Evolutionary conservation across 257 asterid species (phyloP).

Genomic region (Lavandula angustifolia): DNA sequence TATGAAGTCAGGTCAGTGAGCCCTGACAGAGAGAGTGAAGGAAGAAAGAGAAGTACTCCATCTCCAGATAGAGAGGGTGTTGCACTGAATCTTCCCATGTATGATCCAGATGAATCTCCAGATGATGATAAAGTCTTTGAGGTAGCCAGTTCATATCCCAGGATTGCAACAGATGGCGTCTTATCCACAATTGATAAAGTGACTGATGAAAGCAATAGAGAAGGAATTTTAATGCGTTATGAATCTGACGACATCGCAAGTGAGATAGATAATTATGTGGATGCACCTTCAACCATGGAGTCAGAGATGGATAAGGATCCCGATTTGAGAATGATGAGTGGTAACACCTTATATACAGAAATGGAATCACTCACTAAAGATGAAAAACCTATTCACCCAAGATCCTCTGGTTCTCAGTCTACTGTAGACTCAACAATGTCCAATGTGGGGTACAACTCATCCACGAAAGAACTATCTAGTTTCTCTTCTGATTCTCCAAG

Average conservation of each 20-base stretch:
- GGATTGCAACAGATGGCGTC: slow-evolving; percentile 38
- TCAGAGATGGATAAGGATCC: slow-evolving; percentile 72
- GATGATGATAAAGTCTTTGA: slow-evolving; percentile 33
- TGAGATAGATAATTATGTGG: slow-evolving; percentile 75
- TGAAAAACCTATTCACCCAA: slow-evolving; percentile 44
- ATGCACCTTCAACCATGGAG: slow-evolving; percentile 78
- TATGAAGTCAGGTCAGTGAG: slow-evolving; percentile 46
- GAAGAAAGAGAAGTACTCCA: slow-evolving; percentile 46
- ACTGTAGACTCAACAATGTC: slow-evolving; percentile 56
- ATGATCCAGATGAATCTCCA: slow-evolving; percentile 42
- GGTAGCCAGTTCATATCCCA: slow-evolving; percentile 39
- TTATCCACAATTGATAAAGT: slow-evolving; percentile 38
- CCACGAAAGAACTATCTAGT: slow-evolving; percentile 43
- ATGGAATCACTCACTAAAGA: slow-evolving; percentile 37
- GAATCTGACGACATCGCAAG: slow-evolving; percentile 68
- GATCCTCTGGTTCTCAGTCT: slow-evolving; percentile 64
- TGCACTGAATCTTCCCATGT: slow-evolving; percentile 31
- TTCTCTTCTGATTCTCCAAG: slow-evolving; percentile 41
- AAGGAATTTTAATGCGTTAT: slow-evolving; percentile 45
- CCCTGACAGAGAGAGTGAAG: slow-evolving; percentile 44
- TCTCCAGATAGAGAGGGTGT: slow-evolving; percentile 50
- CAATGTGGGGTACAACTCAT: slow-evolving; percentile 44
- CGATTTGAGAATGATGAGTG: slow-evolving; percentile 53
- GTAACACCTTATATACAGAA: slow-evolving; percentile 37
- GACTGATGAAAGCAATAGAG: slow-evolving; percentile 43